A percentile compares a stretch with the other conserved stretches of the same genome.
Conservation (phyloP, 257 asterid genomes). For the Solanum phureja region DNA sequence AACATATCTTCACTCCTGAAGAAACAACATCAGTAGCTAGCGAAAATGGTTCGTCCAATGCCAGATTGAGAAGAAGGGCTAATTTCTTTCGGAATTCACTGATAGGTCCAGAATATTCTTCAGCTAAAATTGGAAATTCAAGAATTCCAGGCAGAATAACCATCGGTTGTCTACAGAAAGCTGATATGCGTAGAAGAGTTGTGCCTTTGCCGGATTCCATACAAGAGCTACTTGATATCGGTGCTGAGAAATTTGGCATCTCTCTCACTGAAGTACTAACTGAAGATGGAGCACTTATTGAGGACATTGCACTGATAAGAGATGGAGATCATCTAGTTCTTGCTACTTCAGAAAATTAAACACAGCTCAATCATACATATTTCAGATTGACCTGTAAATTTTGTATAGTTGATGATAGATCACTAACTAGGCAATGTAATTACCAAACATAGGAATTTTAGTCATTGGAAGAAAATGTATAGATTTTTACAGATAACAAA, state of each 20-base stretch:
- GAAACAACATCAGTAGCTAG: not conserved
- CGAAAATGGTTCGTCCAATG: not conserved
- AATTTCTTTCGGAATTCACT: slow-evolving; percentile 42
- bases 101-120: slow-evolving; percentile 23
- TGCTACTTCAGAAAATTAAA: slow-evolving; percentile 9
- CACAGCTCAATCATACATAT: not conserved
- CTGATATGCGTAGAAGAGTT: slow-evolving; percentile 22
- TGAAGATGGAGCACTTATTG: slow-evolving; percentile 46
- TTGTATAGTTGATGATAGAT: not conserved
- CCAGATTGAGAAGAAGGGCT: slow-evolving; percentile 9
- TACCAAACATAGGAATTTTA: not conserved
- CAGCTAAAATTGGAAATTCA: not conserved
- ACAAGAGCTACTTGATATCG: slow-evolving; percentile 48
- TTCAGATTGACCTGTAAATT: not conserved
- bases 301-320: slow-evolving; percentile 44
- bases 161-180: slow-evolving; percentile 33
- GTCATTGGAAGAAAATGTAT: not conserved
- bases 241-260: slow-evolving; percentile 41
- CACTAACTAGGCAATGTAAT: not conserved
- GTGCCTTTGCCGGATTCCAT: slow-evolving; percentile 45
- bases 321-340: slow-evolving; percentile 67
- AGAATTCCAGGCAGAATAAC: slow-evolving; percentile 26
- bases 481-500: not conserved
- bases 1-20: slow-evolving; percentile 15
- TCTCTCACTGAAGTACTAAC: slow-evolving; percentile 30